A percentile compares a stretch with the other conserved stretches of the same genome.
phyloP scores from a whole-genome alignment of 2,329 filamentous ascomycete genomes.

The Dactylellina leptospora region DNA sequence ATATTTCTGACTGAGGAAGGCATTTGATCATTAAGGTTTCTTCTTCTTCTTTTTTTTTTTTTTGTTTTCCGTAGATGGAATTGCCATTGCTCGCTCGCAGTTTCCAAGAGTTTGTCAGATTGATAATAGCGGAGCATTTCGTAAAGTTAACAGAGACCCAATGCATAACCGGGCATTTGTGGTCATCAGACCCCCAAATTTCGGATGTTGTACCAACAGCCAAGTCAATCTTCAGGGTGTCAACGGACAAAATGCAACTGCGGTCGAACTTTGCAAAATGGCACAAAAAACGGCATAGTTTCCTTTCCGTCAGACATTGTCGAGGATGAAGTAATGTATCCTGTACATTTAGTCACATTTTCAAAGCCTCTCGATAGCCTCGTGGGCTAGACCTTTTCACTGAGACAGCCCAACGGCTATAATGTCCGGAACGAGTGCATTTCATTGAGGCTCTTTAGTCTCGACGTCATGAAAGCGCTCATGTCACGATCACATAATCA shows the following conservation, averaged over 20 bases:
- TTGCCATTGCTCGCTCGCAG: conserved; percentile 10
- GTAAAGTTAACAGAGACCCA: no score
- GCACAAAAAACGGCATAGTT: conserved; percentile 7
- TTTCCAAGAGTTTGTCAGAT: conserved; percentile 12
- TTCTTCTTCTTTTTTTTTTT: no score
- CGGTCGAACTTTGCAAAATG: neutral
- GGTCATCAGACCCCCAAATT: conserved; percentile 38
- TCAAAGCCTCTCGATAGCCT: no score
- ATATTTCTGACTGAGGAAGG: neutral
- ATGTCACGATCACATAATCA: conserved; percentile 25
- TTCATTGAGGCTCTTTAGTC: conserved; percentile 12
- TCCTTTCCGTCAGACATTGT: neutral
- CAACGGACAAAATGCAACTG: conserved; percentile 7
- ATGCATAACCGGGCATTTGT: neutral
- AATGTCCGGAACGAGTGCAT: no score
- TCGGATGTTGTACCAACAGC: conserved; percentile 27
- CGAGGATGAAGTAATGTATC: conserved; percentile 6
- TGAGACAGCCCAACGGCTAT: no score
- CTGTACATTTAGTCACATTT: conserved; percentile 24
- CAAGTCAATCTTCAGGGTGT: conserved; percentile 8
- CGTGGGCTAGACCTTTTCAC: no score
- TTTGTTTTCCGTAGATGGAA: no score
- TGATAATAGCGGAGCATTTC: no score
- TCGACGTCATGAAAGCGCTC: conserved; percentile 20
- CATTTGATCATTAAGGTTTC: no score